A percentile compares a stretch with the other conserved stretches of the same genome.
These are phyloP conservation scores for Eragrostis tef DNA, from an alignment of 202 grass and related monocot genomes.

Conservation along the genomic window DNA sequence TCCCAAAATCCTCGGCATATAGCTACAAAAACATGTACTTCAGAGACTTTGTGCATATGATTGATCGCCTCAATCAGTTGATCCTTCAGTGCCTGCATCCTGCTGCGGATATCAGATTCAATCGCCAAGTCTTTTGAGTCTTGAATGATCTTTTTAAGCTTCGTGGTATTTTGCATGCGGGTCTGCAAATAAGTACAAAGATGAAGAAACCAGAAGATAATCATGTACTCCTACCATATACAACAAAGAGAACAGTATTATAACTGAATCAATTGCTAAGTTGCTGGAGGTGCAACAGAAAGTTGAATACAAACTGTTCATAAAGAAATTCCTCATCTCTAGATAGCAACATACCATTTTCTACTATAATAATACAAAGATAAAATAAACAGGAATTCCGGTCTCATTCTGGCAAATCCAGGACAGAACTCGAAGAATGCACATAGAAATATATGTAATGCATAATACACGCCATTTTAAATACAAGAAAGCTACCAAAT, in stretches of 20 bases:
- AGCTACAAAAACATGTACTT: constrained; percentile 81
- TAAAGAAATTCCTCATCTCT: neutral
- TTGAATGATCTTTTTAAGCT: constrained; percentile 95
- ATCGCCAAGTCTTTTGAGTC: constrained; percentile 86
- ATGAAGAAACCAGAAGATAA: constrained; percentile 1
- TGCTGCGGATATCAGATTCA: constrained; percentile 88
- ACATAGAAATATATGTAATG: neutral
- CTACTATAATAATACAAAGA: neutral
- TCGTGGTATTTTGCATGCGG: constrained; percentile 75
- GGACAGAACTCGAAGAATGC: neutral
- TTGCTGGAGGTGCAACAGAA: constrained; percentile 12
- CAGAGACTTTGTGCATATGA: constrained; percentile 76
- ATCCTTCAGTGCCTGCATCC: constrained; percentile 88
- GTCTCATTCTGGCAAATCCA: neutral
- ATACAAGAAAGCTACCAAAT: no score
- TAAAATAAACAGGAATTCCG: neutral
- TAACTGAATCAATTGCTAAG: neutral
- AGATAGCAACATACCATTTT: constrained; percentile 17
- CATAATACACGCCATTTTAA: no score
- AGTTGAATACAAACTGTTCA: constrained; percentile 4
- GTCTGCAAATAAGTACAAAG: constrained; percentile 59
- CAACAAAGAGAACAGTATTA: neutral
- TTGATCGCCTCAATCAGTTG: constrained; percentile 79
- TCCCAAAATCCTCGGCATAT: constrained; percentile 94
- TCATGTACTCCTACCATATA: neutral